Evolutionary conservation across 83 land plant species (phyloP), one percentile per base, ranked within the genome.

Genomic region (Diphasiastrum complanatum): DNA sequence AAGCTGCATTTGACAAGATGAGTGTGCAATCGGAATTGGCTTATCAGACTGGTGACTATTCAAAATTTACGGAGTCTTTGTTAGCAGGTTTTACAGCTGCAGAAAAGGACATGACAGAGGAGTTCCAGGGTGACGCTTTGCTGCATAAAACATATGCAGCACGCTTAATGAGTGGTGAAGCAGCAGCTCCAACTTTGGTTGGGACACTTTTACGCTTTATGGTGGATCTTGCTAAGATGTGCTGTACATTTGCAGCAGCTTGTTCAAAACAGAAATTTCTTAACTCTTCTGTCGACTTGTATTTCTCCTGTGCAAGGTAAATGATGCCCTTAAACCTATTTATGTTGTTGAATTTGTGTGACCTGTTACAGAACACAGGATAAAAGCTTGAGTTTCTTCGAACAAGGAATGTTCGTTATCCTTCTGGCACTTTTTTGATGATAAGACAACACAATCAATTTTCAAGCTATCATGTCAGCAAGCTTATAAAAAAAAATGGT

Each of bases 71-170:
- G 77, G 77, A 53, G 51, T 19, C 40, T 45, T 45, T 64, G 49
- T 34, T 57, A 38, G 50, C 40, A 18, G 58, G 72, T 37, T 69
- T 61, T 49, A 34, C 66, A 16, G 59, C 36, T 54, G 33, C 36
- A n/a, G 16, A 65, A 29, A 25, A 67, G 49, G 86, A 84, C 46
- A 69, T 66, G 61, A 46, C 68, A 53, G 87, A 80, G 43, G 92
- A 83, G 30, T 72, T 92, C 47, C 97, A 90, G 70, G 97, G 97
- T 40, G 99, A 82, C 73, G 99, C 99, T 58, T 54, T 95, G 47
- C 68, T 89, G 83, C 99, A 95, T 51, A 95, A 95, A 72, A 90
- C 99, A 23, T 90, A 89, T 79, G 99, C 99, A 26, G 97, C 99
- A 26, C 85, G 97, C 25, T 62, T 95, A 41, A 91, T 95, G 93